Evolutionary conservation across 164 flowering plant species (phyloP).

Genomic region (Stephania cephalantha): DNA sequence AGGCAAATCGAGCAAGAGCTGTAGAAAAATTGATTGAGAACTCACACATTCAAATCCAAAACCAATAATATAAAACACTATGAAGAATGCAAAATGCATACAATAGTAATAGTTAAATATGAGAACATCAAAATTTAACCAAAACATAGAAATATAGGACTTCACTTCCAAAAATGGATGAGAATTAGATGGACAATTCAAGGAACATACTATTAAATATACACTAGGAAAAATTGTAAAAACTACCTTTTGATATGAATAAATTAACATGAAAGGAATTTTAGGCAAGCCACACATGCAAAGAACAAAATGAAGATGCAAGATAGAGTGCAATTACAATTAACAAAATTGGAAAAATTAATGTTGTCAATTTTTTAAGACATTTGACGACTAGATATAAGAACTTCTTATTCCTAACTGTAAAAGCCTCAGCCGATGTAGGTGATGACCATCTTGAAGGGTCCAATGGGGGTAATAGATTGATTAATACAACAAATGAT

Average conservation of each 20-base stretch:
- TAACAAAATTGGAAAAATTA: conserved; percentile 17
- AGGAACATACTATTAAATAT: too few species aligned
- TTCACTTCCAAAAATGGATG: too few species aligned
- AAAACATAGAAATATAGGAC: too few species aligned
- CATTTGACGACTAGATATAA: conserved; percentile 96
- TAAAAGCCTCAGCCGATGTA: conserved; percentile 56
- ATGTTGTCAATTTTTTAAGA: conserved; percentile 89
- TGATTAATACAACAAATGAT: conserved; percentile 89
- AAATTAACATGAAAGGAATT: background rate
- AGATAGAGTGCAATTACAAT: background rate
- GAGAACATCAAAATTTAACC: background rate
- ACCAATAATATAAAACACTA: too few species aligned
- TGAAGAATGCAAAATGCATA: too few species aligned
- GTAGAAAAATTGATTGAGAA: too few species aligned
- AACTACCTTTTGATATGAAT: background rate
- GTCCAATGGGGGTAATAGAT: conserved; percentile 84
- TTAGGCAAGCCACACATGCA: background rate
- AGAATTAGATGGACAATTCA: too few species aligned
- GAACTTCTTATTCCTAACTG: conserved; percentile 80
- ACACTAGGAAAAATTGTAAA: too few species aligned
- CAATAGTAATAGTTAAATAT: too few species aligned
- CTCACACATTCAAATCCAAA: too few species aligned
- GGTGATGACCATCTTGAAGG: conserved; percentile 94
- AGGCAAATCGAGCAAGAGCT: too few species aligned
- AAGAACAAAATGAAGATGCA: background rate